Conservation (phyloP, 2,329 filamentous ascomycete genomes). For the Microascus cirrosus region DNA sequence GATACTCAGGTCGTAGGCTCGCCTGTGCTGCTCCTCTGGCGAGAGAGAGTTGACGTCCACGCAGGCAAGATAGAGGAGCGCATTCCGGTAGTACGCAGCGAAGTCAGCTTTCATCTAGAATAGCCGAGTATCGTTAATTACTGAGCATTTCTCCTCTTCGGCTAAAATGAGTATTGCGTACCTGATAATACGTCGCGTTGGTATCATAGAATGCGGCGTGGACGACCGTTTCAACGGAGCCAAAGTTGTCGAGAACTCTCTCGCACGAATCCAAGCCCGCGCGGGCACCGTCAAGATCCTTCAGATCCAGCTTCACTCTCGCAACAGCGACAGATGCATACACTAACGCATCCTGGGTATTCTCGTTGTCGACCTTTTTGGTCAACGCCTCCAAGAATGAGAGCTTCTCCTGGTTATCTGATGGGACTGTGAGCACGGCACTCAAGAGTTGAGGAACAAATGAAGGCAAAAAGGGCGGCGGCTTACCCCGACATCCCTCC, state of each 20-base stretch:
- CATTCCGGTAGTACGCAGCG: constrained; percentile 93
- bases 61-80: constrained; percentile 93
- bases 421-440: not conserved
- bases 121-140: not conserved
- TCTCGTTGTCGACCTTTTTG: constrained; percentile 80
- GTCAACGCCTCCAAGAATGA: constrained; percentile 74
- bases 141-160: not conserved
- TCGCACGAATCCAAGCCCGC: constrained; percentile 82
- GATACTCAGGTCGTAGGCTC: constrained; percentile 87
- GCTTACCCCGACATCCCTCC: constrained; percentile 65
- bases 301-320: constrained; percentile 70
- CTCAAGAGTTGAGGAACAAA: not conserved
- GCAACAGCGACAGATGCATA: constrained; percentile 88
- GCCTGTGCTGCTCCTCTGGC: constrained; percentile 61
- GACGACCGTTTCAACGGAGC: constrained; percentile 89
- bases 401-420: constrained; percentile 80
- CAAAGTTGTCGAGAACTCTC: constrained; percentile 79
- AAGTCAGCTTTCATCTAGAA: constrained; percentile 68
- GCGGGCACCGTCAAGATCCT: constrained; percentile 70
- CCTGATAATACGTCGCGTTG: constrained; percentile 91
- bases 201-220: constrained; percentile 94
- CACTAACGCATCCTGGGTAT: constrained; percentile 90
- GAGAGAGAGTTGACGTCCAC: constrained; percentile 72
- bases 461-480: not conserved
- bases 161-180: constrained; percentile 9